Evolutionary conservation across 805 yeast species (phyloP).

Genomic region (Ogataea degrootiae): DNA sequence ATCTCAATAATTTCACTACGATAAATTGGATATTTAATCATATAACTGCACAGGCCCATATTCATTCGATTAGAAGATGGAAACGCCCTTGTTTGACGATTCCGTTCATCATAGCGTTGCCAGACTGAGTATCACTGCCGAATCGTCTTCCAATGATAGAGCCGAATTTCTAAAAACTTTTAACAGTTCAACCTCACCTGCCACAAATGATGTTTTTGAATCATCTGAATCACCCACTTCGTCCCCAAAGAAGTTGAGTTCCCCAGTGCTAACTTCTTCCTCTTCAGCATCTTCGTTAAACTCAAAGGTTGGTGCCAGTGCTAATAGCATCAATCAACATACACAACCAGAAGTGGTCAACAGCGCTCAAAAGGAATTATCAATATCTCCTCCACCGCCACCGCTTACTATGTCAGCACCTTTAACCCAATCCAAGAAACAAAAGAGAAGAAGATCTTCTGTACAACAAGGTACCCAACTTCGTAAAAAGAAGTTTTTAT

Average conservation of each 20-base stretch:
- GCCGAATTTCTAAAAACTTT: constrained; percentile 12
- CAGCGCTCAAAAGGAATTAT: too few relatives aligned
- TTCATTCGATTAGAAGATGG: not conserved
- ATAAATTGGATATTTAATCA: not conserved
- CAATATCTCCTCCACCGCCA: too few relatives aligned
- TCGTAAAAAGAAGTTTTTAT: constrained; percentile 31
- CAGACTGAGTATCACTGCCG: constrained; percentile 26
- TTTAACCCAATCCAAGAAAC: constrained; percentile 20
- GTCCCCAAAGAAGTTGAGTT: constrained; percentile 26
- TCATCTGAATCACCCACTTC: constrained; percentile 3
- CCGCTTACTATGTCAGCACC: constrained; percentile 4
- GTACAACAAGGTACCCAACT: constrained; percentile 25
- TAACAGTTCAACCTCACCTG: not conserved
- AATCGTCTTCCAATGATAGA: constrained; percentile 9
- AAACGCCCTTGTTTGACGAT: constrained; percentile 7
- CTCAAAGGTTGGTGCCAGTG: not conserved
- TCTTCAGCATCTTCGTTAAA: not conserved
- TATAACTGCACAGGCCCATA: not conserved
- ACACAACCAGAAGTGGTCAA: too few relatives aligned
- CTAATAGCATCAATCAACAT: not conserved
- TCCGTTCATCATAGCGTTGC: constrained; percentile 24
- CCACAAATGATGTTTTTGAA: constrained; percentile 1
- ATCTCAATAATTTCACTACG: too few relatives aligned
- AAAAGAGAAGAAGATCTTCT: constrained; percentile 38
- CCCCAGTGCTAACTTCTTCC: constrained; percentile 1